phyloP scores from a whole-genome alignment of 2,329 filamentous ascomycete species.

The Dactylellina leptospora region DNA sequence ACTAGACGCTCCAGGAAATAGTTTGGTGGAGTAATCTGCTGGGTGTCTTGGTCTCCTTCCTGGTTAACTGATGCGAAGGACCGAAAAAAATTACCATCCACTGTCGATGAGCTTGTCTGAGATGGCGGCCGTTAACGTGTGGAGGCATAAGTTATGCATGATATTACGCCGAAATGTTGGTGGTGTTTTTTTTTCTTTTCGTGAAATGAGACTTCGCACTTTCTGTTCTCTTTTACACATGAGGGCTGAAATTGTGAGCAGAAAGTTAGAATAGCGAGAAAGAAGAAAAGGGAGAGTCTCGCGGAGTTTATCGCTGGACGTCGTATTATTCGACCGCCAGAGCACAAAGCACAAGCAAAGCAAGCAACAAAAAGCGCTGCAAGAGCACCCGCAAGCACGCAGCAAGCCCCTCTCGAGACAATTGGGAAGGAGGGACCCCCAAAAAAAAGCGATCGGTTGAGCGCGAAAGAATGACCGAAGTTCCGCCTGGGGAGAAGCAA shows the following conservation, averaged over 20 bases:
- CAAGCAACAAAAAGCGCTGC: too few species aligned
- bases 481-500: conserved; percentile 35
- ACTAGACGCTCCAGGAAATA: not conserved
- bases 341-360: not conserved
- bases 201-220: not conserved
- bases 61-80: conserved; percentile 23
- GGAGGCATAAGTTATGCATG: not conserved
- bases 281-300: not conserved
- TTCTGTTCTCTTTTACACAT: not conserved
- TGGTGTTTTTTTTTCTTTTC: not conserved
- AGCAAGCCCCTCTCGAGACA: conserved; percentile 26
- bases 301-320: not conserved
- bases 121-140: conserved; percentile 31
- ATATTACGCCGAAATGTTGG: conserved; percentile 8
- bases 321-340: not conserved
- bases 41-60: not conserved
- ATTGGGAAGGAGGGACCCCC: conserved; percentile 46
- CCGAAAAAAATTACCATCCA: not conserved
- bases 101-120: conserved; percentile 1
- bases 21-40: conserved; percentile 16
- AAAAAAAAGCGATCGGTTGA: conserved; percentile 37
- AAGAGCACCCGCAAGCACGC: too few species aligned
- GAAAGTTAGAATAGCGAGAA: not conserved
- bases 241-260: not conserved
- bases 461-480: conserved; percentile 49